These are phyloP conservation scores for Malus fusca DNA, from an alignment of 306 rosid genomes.

Conservation along the genomic window DNA sequence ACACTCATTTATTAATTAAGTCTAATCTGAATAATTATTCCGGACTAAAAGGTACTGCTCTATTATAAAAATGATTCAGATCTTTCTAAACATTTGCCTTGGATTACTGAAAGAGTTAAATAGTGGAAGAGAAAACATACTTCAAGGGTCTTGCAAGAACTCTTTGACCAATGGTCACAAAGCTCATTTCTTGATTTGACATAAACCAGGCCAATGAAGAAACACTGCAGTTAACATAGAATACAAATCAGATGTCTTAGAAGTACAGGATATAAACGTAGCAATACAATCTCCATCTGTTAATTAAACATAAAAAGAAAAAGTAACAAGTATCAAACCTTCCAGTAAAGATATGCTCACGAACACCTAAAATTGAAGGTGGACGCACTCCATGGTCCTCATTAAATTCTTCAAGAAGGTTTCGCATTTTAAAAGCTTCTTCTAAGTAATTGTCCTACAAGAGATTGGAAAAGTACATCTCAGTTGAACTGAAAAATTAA, in stretches of 20 bases:
- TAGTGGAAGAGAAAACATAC: slow-evolving; percentile 42
- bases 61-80: neutral
- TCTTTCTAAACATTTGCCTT: neutral
- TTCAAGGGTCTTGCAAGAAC: slow-evolving; percentile 95
- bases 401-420: slow-evolving; percentile 89
- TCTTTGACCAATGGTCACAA: slow-evolving; percentile 94
- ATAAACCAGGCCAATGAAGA: slow-evolving; percentile 99
- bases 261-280: neutral
- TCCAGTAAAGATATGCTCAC: slow-evolving; percentile 98
- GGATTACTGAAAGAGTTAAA: slow-evolving; percentile 2
- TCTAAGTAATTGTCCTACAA: slow-evolving; percentile 91
- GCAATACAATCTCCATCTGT: slow-evolving; percentile 1
- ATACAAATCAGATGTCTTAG: slow-evolving; percentile 5
- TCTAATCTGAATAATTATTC: slow-evolving; percentile 1
- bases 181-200: slow-evolving; percentile 98
- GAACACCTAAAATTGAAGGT: slow-evolving; percentile 91
- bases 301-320: neutral
- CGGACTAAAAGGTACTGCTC: neutral
- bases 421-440: slow-evolving; percentile 97
- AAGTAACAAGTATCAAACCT: slow-evolving; percentile 41
- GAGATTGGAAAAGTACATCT: slow-evolving; percentile 24
- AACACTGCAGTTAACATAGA: slow-evolving; percentile 50
- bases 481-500: slow-evolving; percentile 17
- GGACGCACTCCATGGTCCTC: slow-evolving; percentile 97
- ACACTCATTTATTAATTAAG: neutral